phyloP scores from a whole-genome alignment of 257 asterid species.

The Ajuga chamaepitys region DNA sequence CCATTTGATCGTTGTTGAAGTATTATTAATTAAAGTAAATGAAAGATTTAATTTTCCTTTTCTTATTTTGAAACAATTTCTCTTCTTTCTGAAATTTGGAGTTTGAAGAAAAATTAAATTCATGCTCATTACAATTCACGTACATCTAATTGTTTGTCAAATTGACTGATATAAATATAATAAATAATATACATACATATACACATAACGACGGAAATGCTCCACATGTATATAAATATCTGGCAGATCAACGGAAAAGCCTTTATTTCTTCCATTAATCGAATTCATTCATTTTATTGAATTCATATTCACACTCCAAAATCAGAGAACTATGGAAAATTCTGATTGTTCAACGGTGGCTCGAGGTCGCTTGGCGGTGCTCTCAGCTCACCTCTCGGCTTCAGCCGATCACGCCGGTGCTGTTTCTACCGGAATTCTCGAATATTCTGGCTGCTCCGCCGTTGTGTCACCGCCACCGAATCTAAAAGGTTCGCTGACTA shows the following conservation, averaged over 20 bases:
- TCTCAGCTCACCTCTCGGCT: slow-evolving; percentile 79
- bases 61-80: too few relatives aligned
- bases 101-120: not conserved
- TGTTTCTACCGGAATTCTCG: slow-evolving; percentile 24
- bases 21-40: too few relatives aligned
- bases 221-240: too few relatives aligned
- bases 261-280: not conserved
- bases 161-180: not conserved
- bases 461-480: slow-evolving; percentile 52
- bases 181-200: not conserved
- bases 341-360: slow-evolving; percentile 55
- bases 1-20: too few relatives aligned
- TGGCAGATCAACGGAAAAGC: not conserved
- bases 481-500: slow-evolving; percentile 52
- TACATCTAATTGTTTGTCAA: not conserved
- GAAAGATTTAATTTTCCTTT: too few relatives aligned
- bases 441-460: slow-evolving; percentile 48
- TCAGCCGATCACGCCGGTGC: slow-evolving; percentile 25
- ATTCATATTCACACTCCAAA: not conserved
- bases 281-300: not conserved
- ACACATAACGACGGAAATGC: not conserved
- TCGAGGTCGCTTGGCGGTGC: slow-evolving; percentile 75
- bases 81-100: not conserved
- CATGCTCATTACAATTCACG: not conserved
- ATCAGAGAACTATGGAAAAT: slow-evolving; percentile 30